Evolutionary conservation across 768 basidiomycete genomes (phyloP), one percentile per base, ranked within the genome.

Genomic region (Chalciporus pseudorubinellus): DNA sequence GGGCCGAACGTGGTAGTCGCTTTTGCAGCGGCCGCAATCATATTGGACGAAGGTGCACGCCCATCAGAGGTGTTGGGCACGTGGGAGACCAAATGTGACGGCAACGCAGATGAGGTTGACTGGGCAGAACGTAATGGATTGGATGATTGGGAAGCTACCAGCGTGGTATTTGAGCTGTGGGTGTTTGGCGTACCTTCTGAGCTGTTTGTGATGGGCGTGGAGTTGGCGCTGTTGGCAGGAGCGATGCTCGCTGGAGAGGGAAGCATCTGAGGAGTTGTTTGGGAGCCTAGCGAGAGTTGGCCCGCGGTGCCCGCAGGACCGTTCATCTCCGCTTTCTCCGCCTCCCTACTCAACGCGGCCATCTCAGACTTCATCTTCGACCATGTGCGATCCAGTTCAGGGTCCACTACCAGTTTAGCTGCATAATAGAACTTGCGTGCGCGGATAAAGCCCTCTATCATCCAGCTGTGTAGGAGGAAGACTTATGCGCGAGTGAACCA

Each of bases 401-500:
- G 67, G 61, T 69, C 69, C 48, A 66, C 62, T 52, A 60, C 63
- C 19, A 42, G 47, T 56, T 61, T 66, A 33, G 72, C 70, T 38
- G 64, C 58, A 61, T 78, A 79, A 46, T 66, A 68, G 52, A 77
- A 64, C 61, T 77, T 79, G 61, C 80, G 79, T 19, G 72, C 72
- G 46, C 82, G 76, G 58, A 91, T 86, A 68, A 82, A 90, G 6
- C 77, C 84, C 68, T 91, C 85, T 67, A 90, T 81, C 87, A 91
- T 85, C 67, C 69, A 84, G 62, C 89, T 91, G 74, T 59, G 59
- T 50, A 56, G 48, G 50, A 58, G 40, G 56, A 46, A 45, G 40
- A 49, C 36, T 46, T 46, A 60, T 64, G 68, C 22, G 63, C 65
- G 62, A 62, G 58, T 55, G 55, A 48, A 61, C 54, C 48, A 59